Conservation (phyloP, 2,329 filamentous ascomycete genomes). For the Xenoacremonium recifei region DNA sequence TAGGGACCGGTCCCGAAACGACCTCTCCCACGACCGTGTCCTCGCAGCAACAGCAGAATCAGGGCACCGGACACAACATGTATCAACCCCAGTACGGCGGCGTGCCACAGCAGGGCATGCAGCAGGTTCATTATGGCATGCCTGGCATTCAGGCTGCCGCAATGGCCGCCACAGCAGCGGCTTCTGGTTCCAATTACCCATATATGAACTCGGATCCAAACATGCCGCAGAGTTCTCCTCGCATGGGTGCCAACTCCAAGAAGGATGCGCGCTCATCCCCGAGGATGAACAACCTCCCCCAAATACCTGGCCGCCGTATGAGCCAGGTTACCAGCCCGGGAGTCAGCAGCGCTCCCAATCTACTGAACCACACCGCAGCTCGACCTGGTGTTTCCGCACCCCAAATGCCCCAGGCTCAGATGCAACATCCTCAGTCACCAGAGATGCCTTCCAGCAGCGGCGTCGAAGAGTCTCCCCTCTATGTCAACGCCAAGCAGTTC, state of each 20-base stretch:
- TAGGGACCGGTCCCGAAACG: constrained; percentile 57
- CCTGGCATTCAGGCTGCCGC: constrained; percentile 84
- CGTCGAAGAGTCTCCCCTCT: constrained; percentile 88
- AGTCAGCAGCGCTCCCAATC: constrained; percentile 69
- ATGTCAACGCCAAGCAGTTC: constrained; percentile 98
- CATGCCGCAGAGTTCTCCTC: constrained; percentile 70
- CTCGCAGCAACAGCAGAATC: constrained; percentile 66
- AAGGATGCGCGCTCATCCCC: constrained; percentile 73
- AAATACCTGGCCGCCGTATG: constrained; percentile 65
- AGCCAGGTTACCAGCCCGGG: constrained; percentile 76
- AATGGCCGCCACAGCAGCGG: constrained; percentile 88
- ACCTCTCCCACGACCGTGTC: constrained; percentile 71
- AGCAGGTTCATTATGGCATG: constrained; percentile 66
- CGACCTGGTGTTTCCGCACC: constrained; percentile 55
- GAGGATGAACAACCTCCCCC: constrained; percentile 63
- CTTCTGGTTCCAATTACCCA: constrained; percentile 76
- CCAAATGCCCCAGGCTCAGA: constrained; percentile 61
- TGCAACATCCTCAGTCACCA: constrained; percentile 71
- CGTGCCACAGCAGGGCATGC: constrained; percentile 71
- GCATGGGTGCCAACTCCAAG: constrained; percentile 74
- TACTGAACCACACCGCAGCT: constrained; percentile 66
- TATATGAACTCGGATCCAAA: constrained; percentile 70
- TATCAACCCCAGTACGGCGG: constrained; percentile 77
- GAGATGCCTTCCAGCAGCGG: constrained; percentile 70
- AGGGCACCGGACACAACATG: constrained; percentile 68